A percentile compares a stretch with the other conserved stretches of the same genome.
These are phyloP conservation scores for Podosphaera leucotricha DNA, from an alignment of 2,329 filamentous ascomycete genomes.

Conservation along the genomic window DNA sequence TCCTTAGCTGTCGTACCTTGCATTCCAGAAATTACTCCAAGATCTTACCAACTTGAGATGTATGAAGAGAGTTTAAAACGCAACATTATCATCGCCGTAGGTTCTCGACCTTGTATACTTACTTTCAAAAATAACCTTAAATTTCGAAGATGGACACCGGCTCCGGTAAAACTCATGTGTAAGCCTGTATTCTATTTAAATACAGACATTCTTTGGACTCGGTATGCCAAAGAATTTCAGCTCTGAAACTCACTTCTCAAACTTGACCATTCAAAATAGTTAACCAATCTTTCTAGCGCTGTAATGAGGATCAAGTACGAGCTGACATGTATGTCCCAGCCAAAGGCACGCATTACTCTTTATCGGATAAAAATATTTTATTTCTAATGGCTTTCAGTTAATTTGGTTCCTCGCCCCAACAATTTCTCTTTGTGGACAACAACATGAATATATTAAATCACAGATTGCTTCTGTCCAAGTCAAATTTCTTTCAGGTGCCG, in stretches of 20 bases:
- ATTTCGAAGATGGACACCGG: constrained; percentile 51
- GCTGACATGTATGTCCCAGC: constrained; percentile 6
- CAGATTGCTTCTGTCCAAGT: constrained; percentile 32
- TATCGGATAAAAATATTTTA: background rate
- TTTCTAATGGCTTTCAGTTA: constrained; percentile 17
- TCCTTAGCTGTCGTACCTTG: constrained; percentile 1
- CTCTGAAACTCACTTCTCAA: background rate
- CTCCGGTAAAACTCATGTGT: constrained; percentile 59
- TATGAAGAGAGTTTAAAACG: constrained; percentile 39
- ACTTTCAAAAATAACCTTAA: background rate
- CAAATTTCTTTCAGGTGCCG: constrained; percentile 29
- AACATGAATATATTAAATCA: constrained; percentile 31
- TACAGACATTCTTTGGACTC: background rate
- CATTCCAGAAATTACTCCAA: constrained; percentile 8
- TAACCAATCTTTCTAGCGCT: constrained; percentile 3
- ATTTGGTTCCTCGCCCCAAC: constrained; percentile 58
- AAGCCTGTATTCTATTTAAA: constrained; percentile 15
- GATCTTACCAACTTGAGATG: constrained; percentile 51
- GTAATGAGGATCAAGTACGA: constrained; percentile 11
- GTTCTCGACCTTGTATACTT: constrained; percentile 1
- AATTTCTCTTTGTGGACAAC: constrained; percentile 41
- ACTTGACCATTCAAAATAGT: background rate
- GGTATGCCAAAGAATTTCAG: background rate
- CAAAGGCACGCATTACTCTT: constrained; percentile 4
- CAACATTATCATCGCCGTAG: constrained; percentile 50